Conservation (phyloP, 2,329 filamentous ascomycete genomes). For the Epichloe baconii region DNA sequence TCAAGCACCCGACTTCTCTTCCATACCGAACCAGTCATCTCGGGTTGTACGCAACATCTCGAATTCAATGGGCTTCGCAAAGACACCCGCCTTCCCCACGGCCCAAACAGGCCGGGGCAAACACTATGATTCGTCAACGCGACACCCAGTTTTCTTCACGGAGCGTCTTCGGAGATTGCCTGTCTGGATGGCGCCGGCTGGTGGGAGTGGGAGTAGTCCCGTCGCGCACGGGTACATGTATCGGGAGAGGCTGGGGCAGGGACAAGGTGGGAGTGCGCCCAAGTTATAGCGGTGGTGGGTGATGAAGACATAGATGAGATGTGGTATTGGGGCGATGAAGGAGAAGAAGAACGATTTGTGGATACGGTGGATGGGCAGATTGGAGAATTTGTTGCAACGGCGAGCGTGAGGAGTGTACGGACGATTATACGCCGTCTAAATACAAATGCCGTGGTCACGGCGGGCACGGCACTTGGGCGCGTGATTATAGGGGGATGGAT, state of each 20-base stretch:
- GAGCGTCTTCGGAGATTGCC: conserved; percentile 44
- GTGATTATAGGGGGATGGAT: neutral
- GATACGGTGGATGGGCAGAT: too few relatives aligned
- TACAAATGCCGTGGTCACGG: neutral
- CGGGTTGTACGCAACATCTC: too few relatives aligned
- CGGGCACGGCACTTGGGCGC: neutral
- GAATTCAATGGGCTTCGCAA: neutral
- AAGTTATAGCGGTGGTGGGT: conserved; percentile 14
- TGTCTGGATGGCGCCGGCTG: conserved; percentile 16
- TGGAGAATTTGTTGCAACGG: neutral
- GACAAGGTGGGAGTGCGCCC: neutral
- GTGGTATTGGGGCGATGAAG: neutral
- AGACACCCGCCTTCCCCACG: neutral
- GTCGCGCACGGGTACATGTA: conserved; percentile 50
- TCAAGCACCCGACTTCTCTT: too few relatives aligned
- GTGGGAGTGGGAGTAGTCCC: conserved; percentile 24
- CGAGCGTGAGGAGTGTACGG: too few relatives aligned
- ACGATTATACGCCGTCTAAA: too few relatives aligned
- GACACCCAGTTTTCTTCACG: conserved; percentile 69
- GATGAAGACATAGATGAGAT: neutral
- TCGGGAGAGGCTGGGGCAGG: conserved; percentile 21
- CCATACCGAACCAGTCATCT: too few relatives aligned
- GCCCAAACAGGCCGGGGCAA: conserved; percentile 15
- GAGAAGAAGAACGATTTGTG: neutral
- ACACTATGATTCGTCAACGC: conserved; percentile 39